Percentiles rank a stretch among this genome's conserved stretches.
Conservation (phyloP, 2,329 filamentous ascomycete species). For the Arthroderma sp. region DNA sequence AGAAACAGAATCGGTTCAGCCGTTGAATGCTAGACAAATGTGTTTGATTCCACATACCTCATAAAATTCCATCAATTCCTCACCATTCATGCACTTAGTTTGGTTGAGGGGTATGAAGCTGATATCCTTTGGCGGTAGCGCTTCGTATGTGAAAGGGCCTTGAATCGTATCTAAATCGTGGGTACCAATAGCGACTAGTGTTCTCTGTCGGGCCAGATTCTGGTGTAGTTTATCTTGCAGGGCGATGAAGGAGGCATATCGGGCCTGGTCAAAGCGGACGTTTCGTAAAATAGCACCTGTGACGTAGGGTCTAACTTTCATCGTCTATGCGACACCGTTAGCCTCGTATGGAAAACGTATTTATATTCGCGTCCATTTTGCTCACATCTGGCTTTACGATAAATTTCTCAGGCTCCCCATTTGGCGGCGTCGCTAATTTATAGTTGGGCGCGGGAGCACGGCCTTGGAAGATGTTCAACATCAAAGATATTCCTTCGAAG, state of each 20-base stretch:
- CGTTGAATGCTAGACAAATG: background rate
- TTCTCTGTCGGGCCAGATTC: conserved; percentile 85
- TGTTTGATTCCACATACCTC: conserved; percentile 35
- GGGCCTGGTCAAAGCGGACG: conserved; percentile 78
- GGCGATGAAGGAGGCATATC: conserved; percentile 94
- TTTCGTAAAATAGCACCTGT: conserved; percentile 80
- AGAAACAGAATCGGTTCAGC: conserved; percentile 8
- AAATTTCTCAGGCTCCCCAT: conserved; percentile 64
- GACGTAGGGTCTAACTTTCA: conserved; percentile 71
- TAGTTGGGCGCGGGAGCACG: conserved; percentile 67
- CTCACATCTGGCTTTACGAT: conserved; percentile 56
- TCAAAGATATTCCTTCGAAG: conserved; percentile 90
- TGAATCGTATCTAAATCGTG: conserved; percentile 89
- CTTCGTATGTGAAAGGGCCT: conserved; percentile 94
- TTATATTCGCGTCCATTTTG: background rate
- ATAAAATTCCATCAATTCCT: conserved; percentile 87
- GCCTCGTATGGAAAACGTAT: conserved; percentile 2
- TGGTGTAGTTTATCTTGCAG: conserved; percentile 97
- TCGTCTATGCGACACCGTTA: conserved; percentile 40
- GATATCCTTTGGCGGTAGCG: conserved; percentile 79
- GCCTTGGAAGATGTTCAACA: conserved; percentile 87
- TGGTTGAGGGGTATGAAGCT: conserved; percentile 86
- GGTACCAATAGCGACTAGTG: conserved; percentile 90
- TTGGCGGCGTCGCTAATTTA: conserved; percentile 56
- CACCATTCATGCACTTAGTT: conserved; percentile 71